phyloP scores from a whole-genome alignment of 106 monocot genomes.

The Phalaenopsis aphrodite region DNA sequence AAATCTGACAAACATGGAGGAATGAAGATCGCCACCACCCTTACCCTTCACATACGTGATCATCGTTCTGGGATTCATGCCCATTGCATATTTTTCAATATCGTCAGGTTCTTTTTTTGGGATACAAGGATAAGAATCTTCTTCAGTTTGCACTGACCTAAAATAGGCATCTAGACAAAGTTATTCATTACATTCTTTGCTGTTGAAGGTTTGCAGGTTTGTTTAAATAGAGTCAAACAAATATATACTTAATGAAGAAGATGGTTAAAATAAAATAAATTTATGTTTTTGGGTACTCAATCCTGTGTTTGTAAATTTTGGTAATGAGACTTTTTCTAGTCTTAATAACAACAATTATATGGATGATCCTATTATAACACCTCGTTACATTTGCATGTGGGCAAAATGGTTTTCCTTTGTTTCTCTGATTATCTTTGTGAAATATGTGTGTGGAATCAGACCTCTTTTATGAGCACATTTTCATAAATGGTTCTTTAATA shows the following conservation, averaged over 20 bases:
- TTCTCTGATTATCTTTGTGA: background rate
- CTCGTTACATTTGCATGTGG: background rate
- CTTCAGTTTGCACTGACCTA: too few species aligned
- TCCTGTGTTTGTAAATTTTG: background rate
- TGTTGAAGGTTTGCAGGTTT: background rate
- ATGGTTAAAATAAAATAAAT: background rate
- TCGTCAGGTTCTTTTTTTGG: background rate
- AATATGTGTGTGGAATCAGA: too few species aligned
- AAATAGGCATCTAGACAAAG: too few species aligned
- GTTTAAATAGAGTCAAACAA: background rate
- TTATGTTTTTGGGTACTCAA: background rate
- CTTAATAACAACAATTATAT: background rate
- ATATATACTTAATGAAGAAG: background rate
- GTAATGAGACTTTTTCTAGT: background rate
- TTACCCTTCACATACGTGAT: background rate
- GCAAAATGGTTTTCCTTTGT: background rate
- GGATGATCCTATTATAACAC: background rate
- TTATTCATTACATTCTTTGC: background rate
- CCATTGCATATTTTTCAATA: background rate
- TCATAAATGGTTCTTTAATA: too few species aligned
- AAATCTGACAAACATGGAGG: too few species aligned
- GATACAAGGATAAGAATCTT: background rate
- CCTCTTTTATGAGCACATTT: too few species aligned
- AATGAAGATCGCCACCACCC: too few species aligned
- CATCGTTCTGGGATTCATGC: background rate